phyloP scores from a whole-genome alignment of 345 rosid genomes.

The Arabidopsis arenosa region DNA sequence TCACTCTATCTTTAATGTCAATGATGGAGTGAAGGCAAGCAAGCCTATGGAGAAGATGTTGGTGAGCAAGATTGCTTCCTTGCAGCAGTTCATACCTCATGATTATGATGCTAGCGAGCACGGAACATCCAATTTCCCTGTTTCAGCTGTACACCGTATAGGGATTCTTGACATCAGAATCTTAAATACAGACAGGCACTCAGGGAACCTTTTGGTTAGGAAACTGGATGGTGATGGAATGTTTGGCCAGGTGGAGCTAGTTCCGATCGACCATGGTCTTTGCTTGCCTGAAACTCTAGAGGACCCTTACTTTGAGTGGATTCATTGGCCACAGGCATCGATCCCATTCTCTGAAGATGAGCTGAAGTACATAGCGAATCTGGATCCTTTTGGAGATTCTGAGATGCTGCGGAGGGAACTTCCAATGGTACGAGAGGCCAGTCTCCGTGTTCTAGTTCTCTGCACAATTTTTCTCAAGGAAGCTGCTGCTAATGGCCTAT shows the following conservation, averaged over 20 bases:
- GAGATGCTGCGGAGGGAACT: constrained; percentile 79
- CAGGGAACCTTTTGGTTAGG: constrained; percentile 85
- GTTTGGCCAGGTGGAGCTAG: constrained; percentile 80
- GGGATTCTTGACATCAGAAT: constrained; percentile 68
- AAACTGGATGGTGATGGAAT: constrained; percentile 69
- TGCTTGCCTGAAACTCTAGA: constrained; percentile 93
- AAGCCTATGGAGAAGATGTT: constrained; percentile 48
- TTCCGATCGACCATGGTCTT: constrained; percentile 96
- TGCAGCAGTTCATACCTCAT: constrained; percentile 68
- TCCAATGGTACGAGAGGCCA: constrained; percentile 93
- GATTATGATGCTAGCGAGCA: constrained; percentile 76
- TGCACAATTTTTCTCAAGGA: constrained; percentile 86
- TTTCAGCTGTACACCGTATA: constrained; percentile 63
- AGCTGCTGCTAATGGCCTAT: constrained; percentile 80
- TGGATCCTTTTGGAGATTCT: constrained; percentile 69
- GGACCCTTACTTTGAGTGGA: constrained; percentile 99
- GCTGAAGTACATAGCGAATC: constrained; percentile 68
- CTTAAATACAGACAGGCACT: constrained; percentile 68
- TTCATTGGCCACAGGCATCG: constrained; percentile 99
- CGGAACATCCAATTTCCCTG: constrained; percentile 69
- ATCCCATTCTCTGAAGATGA: constrained; percentile 94
- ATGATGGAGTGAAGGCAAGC: constrained; percentile 46
- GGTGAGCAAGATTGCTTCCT: constrained; percentile 63
- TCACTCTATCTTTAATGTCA: constrained; percentile 64
- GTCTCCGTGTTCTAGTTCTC: constrained; percentile 77